Percentiles rank a stretch among this genome's conserved stretches.
These are phyloP conservation scores for Aureobasidium vineae DNA, from an alignment of 2,329 filamentous ascomycete species.

Conservation along the genomic window DNA sequence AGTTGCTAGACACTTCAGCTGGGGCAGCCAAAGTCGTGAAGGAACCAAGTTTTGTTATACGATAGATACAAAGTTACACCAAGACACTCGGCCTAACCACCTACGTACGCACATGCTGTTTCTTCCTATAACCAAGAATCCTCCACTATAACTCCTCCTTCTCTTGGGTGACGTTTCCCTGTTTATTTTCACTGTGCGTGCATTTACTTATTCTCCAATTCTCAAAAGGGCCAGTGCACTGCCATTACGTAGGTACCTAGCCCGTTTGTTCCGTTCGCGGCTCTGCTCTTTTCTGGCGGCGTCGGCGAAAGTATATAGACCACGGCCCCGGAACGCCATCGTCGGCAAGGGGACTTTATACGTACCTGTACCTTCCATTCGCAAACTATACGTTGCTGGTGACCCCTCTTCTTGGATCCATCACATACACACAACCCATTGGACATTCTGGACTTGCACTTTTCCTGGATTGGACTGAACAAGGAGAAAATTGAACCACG, in stretches of 20 bases:
- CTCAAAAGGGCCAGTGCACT: slow-evolving; percentile 18
- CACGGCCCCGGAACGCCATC: slow-evolving; percentile 9
- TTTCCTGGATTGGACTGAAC: background rate
- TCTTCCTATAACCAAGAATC: background rate
- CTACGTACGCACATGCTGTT: background rate
- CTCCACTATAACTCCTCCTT: background rate
- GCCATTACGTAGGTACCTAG: slow-evolving; percentile 14
- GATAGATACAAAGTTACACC: slow-evolving; percentile 8
- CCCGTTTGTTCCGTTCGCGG: slow-evolving; percentile 11
- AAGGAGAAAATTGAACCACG: background rate
- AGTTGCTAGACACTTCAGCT: background rate
- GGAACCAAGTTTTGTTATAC: background rate
- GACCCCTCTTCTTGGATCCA: background rate
- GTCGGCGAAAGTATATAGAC: slow-evolving; percentile 5
- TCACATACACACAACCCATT: background rate
- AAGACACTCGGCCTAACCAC: background rate
- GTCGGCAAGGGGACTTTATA: slow-evolving; percentile 10
- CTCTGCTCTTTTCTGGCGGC: background rate
- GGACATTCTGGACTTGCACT: background rate
- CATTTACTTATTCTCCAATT: slow-evolving; percentile 1
- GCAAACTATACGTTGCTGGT: background rate
- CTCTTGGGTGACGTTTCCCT: background rate
- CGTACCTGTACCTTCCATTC: background rate
- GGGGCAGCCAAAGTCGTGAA: background rate
- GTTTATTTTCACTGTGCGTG: background rate